Evolutionary conservation across 306 rosid species (phyloP).

Genomic region (Vicia sativa): DNA sequence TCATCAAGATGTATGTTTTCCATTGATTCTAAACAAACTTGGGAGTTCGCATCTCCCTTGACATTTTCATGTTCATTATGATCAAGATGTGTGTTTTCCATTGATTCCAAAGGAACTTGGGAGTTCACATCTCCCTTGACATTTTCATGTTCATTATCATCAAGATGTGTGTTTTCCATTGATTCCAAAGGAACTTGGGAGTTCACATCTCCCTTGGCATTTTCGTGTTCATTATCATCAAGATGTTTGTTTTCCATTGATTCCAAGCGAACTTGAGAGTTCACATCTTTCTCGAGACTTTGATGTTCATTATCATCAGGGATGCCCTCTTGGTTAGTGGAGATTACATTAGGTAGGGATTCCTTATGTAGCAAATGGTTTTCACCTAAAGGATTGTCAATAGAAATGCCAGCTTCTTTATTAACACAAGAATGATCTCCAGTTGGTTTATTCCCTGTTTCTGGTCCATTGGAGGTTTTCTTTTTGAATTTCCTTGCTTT

Average conservation of each 20-base stretch:
- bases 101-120: conserved; percentile 40
- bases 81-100: conserved; percentile 41
- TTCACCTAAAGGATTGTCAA: conserved; percentile 47
- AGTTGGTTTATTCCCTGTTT: conserved; percentile 41
- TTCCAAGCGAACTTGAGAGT: conserved; percentile 30
- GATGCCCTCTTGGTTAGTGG: conserved; percentile 43
- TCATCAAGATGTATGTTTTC: conserved; percentile 40
- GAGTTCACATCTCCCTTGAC: conserved; percentile 40
- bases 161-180: conserved; percentile 1
- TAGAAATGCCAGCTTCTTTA: conserved; percentile 52
- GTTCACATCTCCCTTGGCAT: conserved; percentile 36
- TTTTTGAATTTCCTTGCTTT: conserved; percentile 70
- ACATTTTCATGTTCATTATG: conserved; percentile 32
- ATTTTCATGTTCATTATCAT: conserved; percentile 41
- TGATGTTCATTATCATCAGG: conserved; percentile 42
- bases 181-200: conserved; percentile 5
- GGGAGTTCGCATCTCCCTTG: conserved; percentile 44
- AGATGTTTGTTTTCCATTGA: conserved; percentile 39
- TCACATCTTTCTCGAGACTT: conserved; percentile 40
- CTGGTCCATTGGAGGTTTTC: conserved; percentile 50
- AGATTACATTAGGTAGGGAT: conserved; percentile 38
- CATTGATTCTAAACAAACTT: conserved; percentile 41
- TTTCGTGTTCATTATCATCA: conserved; percentile 43
- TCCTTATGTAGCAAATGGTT: conserved; percentile 42
- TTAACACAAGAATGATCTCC: conserved; percentile 50